Percentiles rank a stretch among this genome's conserved stretches.
phyloP scores from a whole-genome alignment of 305 asterid genomes.

The Solanum chacoense region DNA sequence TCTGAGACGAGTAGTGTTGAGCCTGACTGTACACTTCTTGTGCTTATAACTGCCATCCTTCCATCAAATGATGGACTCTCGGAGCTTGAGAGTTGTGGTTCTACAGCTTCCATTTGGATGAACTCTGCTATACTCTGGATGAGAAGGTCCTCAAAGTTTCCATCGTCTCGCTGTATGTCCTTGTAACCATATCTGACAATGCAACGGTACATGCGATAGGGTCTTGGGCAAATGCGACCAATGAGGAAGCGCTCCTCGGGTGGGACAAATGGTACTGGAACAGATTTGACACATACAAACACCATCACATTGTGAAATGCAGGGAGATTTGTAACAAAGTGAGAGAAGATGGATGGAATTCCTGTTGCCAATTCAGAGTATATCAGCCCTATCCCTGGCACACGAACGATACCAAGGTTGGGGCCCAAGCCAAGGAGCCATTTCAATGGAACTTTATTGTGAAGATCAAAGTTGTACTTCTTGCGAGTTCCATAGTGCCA shows the following conservation, averaged over 20 bases:
- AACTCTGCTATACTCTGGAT: conserved; percentile 92
- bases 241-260: conserved; percentile 92
- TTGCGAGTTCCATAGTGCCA: conserved; percentile 95
- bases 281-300: conserved; percentile 89
- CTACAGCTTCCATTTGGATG: conserved; percentile 91
- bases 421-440: conserved; percentile 96
- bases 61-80: conserved; percentile 77
- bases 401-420: conserved; percentile 91
- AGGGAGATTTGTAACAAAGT: conserved; percentile 88
- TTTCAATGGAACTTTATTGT: conserved; percentile 82
- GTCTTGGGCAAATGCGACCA: conserved; percentile 92
- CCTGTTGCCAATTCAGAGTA: conserved; percentile 96
- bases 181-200: conserved; percentile 95
- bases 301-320: conserved; percentile 90
- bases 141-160: conserved; percentile 66
- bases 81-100: conserved; percentile 59
- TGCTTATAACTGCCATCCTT: conserved; percentile 90
- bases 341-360: conserved; percentile 86
- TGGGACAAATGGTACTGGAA: conserved; percentile 76
- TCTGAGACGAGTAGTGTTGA: conserved; percentile 40
- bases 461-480: conserved; percentile 85
- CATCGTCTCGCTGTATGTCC: conserved; percentile 82
- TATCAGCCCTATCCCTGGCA: conserved; percentile 88
- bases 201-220: conserved; percentile 93
- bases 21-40: conserved; percentile 30